Base-by-base conservation (phyloP, 2,329 filamentous ascomycete genomes). In the Diaporthe aspalathi region DNA sequence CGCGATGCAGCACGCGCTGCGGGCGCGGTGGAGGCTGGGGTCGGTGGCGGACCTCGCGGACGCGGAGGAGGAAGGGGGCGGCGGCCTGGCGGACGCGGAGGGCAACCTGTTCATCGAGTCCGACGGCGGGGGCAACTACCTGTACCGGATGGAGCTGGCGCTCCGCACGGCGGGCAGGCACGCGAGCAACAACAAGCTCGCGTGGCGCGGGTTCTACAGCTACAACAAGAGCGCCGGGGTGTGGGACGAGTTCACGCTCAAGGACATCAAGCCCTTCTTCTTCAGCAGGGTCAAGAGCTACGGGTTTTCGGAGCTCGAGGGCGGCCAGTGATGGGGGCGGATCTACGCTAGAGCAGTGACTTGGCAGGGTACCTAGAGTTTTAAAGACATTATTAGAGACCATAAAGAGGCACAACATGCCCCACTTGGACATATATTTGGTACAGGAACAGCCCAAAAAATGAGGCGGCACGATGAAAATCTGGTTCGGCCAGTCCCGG, bases 201-300 rank as follows among this genome's bases (percentile, higher is more conserved):
- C 85, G 0, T 99, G 96, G 95, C 92, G 92, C 76, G 92, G 93
- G 0, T 98, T 95, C 79, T 97, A 94, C 89, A 95, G 92, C 83
- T 95, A 97, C 79, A 97, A 98, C 79, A 88, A 89, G 75, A 81
- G 97, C 77, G 97, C 94, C 9, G 94, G 97, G 79, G 95, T 98
- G 81, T 96, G 93, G 93, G 93, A 87, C 5, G 92, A 93, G 82
- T 98, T 98, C 81, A 80, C 82, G 17, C 80, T 90, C 49, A 88
- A 86, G 79, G 88, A 92, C 75, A 68, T 53, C 52, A 91, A 90
- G 79, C 85, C 90, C 0, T 92, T 89, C 77, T 89, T 91, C 77
- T 93, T 91, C 75, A 92, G 90, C 77, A 83, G 90, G 16, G 90
- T 93, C 5, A 87, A 84, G 80, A 90, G 89, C 74, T 92, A 91